These are phyloP conservation scores for Pholiota conissans DNA, from an alignment of 768 basidiomycete genomes.

Conservation along the genomic window DNA sequence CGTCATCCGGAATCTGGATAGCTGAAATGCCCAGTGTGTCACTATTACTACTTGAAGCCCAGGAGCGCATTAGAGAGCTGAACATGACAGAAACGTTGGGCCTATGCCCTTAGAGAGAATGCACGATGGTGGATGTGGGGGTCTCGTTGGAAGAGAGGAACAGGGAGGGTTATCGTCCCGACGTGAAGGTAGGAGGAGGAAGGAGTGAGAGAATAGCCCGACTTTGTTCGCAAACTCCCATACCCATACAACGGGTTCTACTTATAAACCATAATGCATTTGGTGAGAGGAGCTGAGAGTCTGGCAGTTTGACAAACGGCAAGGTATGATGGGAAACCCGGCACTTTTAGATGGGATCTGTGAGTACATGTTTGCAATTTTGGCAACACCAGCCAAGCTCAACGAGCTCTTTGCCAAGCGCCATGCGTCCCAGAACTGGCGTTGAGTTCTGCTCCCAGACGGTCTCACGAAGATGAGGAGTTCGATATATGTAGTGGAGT, in stretches of 20 bases:
- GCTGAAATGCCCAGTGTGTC: constrained; percentile 9
- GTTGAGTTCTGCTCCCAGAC: not conserved
- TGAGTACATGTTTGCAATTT: constrained; percentile 12
- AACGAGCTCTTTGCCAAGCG: constrained; percentile 6
- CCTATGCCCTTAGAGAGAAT: constrained; percentile 12
- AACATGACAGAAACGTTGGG: constrained; percentile 17
- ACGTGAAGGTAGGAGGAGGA: constrained; percentile 19
- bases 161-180: constrained; percentile 18
- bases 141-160: constrained; percentile 10
- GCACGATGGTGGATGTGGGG: constrained; percentile 4
- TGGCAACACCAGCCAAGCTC: constrained; percentile 6
- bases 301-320: not conserved
- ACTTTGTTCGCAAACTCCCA: constrained; percentile 17
- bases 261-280: constrained; percentile 19
- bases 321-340: constrained; percentile 10
- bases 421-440: constrained; percentile 8
- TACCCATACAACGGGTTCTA: constrained; percentile 18
- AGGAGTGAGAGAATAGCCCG: constrained; percentile 22
- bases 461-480: not conserved
- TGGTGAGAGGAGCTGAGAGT: constrained; percentile 3
- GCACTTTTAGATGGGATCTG: constrained; percentile 6
- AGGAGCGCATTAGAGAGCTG: constrained; percentile 14
- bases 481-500: not conserved
- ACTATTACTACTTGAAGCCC: constrained; percentile 8
- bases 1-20: constrained; percentile 19